Conservation (phyloP, 148 eudicot species). For the Suaeda aralocaspica region DNA sequence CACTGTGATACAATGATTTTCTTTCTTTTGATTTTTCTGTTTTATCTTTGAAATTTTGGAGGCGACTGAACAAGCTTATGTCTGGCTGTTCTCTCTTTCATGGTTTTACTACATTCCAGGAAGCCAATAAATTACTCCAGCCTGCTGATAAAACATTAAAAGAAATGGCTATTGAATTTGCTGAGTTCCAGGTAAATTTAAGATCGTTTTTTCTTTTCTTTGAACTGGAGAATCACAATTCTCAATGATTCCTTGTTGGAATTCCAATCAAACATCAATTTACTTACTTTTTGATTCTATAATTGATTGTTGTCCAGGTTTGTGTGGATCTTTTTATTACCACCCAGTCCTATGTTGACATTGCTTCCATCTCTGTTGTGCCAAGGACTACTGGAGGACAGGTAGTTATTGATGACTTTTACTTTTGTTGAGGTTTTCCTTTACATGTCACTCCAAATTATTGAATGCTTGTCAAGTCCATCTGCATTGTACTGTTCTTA, state of each 20-base stretch:
- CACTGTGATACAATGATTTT: too few species aligned
- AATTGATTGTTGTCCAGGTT: slow-evolving; percentile 50
- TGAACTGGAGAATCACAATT: neutral
- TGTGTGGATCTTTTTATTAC: slow-evolving; percentile 87
- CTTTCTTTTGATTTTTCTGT: too few species aligned
- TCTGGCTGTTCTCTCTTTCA: too few species aligned
- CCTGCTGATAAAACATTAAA: slow-evolving; percentile 80
- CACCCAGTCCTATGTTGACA: slow-evolving; percentile 82
- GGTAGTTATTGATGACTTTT: slow-evolving; percentile 36
- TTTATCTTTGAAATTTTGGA: slow-evolving; percentile 14
- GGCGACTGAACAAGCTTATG: too few species aligned
- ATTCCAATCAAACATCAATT: neutral
- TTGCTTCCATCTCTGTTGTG: slow-evolving; percentile 86
- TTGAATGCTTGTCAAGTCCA: neutral
- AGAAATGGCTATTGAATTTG: slow-evolving; percentile 92
- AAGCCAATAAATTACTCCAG: slow-evolving; percentile 83
- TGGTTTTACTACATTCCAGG: too few species aligned
- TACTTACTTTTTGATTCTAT: neutral
- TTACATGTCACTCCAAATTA: neutral
- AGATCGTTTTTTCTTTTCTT: slow-evolving; percentile 3
- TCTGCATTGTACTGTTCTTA: too few species aligned
- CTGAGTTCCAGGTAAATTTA: slow-evolving; percentile 99
- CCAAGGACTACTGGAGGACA: slow-evolving; percentile 98
- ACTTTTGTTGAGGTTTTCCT: neutral
- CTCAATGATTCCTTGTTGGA: neutral